Conservation (phyloP, 805 yeast genomes). For the Maudiozyma barnettii region DNA sequence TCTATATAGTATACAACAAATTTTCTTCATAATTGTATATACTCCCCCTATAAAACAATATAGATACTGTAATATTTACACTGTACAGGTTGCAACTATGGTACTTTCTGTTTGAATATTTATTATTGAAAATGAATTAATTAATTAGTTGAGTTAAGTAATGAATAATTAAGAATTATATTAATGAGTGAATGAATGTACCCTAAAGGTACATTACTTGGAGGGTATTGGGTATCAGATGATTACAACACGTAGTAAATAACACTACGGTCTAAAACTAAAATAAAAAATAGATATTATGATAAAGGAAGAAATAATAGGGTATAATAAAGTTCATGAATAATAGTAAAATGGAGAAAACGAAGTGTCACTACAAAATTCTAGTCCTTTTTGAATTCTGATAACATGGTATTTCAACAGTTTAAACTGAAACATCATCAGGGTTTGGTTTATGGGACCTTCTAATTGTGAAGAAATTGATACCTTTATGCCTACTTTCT, state of each 20-base stretch:
- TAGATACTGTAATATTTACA: too few relatives aligned
- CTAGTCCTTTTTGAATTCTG: not conserved
- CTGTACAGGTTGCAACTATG: too few relatives aligned
- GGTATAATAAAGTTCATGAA: not conserved
- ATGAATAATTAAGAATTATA: not conserved
- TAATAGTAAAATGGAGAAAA: not conserved
- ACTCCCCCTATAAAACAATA: too few relatives aligned
- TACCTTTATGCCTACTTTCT: slow-evolving; percentile 37
- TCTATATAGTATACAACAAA: too few relatives aligned
- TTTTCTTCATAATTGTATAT: too few relatives aligned
- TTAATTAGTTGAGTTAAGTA: not conserved
- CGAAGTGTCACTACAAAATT: too few relatives aligned
- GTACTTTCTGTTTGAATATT: too few relatives aligned
- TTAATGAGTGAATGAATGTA: too few relatives aligned
- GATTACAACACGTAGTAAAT: too few relatives aligned
- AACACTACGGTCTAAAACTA: not conserved
- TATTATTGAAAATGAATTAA: not conserved
- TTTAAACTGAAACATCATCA: slow-evolving; percentile 12
- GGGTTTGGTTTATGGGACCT: slow-evolving; percentile 33
- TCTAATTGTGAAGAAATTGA: slow-evolving; percentile 69
- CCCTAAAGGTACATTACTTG: too few relatives aligned
- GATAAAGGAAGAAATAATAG: not conserved
- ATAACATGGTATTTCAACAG: not conserved
- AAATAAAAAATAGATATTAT: not conserved
- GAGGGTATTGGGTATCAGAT: too few relatives aligned